These are phyloP conservation scores for Fraxinus pennsylvanica DNA, from an alignment of 257 asterid species.

Conservation along the genomic window DNA sequence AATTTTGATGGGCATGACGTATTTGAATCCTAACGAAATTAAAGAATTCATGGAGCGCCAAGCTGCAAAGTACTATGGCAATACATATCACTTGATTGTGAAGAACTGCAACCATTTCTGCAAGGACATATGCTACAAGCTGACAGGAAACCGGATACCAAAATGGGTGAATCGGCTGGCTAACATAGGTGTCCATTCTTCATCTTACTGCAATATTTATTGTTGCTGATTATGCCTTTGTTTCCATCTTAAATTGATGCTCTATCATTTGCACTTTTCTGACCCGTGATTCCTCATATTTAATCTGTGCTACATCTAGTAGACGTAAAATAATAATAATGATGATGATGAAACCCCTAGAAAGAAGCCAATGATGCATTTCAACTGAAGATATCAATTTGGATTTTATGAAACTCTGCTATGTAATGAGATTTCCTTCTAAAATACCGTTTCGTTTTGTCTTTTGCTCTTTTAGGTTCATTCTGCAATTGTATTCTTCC, in stretches of 20 bases:
- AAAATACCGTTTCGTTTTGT: not conserved
- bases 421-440: not conserved
- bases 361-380: not conserved
- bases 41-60: slow-evolving; percentile 72
- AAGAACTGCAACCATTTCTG: slow-evolving; percentile 94
- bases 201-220: slow-evolving; percentile 3
- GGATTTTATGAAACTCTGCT: not conserved
- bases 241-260: slow-evolving; percentile 15
- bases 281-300: not conserved
- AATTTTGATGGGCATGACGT: slow-evolving; percentile 66
- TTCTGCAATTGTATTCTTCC: slow-evolving; percentile 77
- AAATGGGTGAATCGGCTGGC: slow-evolving; percentile 94
- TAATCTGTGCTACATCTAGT: not conserved
- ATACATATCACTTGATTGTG: slow-evolving; percentile 67
- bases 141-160: slow-evolving; percentile 73
- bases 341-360: not conserved
- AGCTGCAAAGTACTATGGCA: slow-evolving; percentile 59
- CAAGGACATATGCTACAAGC: slow-evolving; percentile 69
- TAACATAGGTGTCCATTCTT: slow-evolving; percentile 53
- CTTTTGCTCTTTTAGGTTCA: slow-evolving; percentile 47
- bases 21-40: slow-evolving; percentile 57
- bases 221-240: not conserved
- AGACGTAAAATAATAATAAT: not conserved
- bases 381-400: not conserved
- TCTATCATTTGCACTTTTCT: not conserved